Percentiles rank a stretch among this genome's conserved stretches.
These are phyloP conservation scores for Helichrysum umbraculigerum DNA, from an alignment of 129 eudicot genomes.

Conservation along the genomic window DNA sequence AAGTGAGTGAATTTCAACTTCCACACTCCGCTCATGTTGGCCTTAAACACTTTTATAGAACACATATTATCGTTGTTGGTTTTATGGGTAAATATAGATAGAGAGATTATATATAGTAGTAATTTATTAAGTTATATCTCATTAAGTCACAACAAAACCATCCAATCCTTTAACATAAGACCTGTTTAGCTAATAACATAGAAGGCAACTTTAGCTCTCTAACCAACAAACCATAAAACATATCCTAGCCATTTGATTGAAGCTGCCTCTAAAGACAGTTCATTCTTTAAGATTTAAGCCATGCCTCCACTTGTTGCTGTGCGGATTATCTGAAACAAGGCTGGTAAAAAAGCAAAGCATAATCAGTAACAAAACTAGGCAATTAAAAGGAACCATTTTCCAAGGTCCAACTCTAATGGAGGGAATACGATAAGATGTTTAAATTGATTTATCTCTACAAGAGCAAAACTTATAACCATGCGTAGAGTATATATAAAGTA, in stretches of 20 bases:
- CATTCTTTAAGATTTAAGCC: slow-evolving; percentile 41
- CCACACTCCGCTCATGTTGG: background rate
- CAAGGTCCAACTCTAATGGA: background rate
- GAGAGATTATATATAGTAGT: too few relatives aligned
- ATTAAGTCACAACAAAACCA: slow-evolving; percentile 24
- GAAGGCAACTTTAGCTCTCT: slow-evolving; percentile 22
- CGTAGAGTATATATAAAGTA: background rate
- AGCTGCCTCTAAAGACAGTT: slow-evolving; percentile 11
- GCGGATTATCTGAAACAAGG: slow-evolving; percentile 65
- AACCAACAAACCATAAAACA: slow-evolving; percentile 21
- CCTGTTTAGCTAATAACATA: slow-evolving; percentile 10
- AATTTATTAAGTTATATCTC: slow-evolving; percentile 6
- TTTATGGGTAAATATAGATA: too few relatives aligned
- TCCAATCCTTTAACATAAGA: slow-evolving; percentile 13
- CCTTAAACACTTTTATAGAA: background rate
- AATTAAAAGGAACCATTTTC: background rate
- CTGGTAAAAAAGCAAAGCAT: slow-evolving; percentile 35
- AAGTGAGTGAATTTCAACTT: background rate
- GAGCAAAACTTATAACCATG: background rate
- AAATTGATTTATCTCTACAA: background rate
- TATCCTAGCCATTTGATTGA: slow-evolving; percentile 14
- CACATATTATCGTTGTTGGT: background rate
- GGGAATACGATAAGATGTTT: background rate
- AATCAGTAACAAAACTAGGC: slow-evolving; percentile 3
- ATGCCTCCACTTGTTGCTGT: slow-evolving; percentile 71